Conservation (phyloP, 2,329 filamentous ascomycete species). For the Xylaria sp. region DNA sequence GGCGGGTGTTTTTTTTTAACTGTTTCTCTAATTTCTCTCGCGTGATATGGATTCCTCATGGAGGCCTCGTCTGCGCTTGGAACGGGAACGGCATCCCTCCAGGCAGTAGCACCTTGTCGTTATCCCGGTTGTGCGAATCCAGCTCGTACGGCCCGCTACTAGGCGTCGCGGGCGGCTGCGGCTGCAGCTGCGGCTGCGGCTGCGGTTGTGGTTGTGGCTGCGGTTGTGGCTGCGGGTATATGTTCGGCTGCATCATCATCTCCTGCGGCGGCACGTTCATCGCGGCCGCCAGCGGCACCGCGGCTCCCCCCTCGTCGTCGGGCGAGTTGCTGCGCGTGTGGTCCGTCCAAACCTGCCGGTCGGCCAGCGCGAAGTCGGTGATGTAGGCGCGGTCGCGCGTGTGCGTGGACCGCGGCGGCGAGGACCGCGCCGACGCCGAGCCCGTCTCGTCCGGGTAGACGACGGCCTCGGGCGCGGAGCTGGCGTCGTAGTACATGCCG, state of each 20-base stretch:
- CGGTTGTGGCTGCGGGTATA: too few relatives aligned
- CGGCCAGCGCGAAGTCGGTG: constrained; percentile 11
- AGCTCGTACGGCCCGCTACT: not conserved
- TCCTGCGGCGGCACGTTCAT: too few relatives aligned
- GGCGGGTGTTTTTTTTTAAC: not conserved
- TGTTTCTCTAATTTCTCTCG: not conserved
- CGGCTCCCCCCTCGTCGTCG: not conserved
- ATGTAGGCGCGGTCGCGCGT: not conserved
- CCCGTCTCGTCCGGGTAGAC: not conserved
- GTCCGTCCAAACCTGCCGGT: constrained; percentile 10
- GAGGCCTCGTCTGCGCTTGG: not conserved
- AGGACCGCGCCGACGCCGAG: not conserved
- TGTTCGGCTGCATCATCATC: too few relatives aligned
- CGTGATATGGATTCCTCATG: not conserved
- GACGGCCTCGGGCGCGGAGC: too few relatives aligned
- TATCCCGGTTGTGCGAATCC: not conserved
- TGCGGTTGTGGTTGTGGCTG: too few relatives aligned
- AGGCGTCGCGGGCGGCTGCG: not conserved
- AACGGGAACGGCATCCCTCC: not conserved
- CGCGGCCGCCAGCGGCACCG: not conserved
- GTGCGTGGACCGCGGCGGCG: not conserved
- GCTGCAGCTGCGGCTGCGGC: too few relatives aligned
- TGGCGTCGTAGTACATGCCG: too few relatives aligned
- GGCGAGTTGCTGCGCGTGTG: not conserved
- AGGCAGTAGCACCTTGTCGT: not conserved